phyloP scores from a whole-genome alignment of 2,329 filamentous ascomycete species.

The Claviceps sp. region DNA sequence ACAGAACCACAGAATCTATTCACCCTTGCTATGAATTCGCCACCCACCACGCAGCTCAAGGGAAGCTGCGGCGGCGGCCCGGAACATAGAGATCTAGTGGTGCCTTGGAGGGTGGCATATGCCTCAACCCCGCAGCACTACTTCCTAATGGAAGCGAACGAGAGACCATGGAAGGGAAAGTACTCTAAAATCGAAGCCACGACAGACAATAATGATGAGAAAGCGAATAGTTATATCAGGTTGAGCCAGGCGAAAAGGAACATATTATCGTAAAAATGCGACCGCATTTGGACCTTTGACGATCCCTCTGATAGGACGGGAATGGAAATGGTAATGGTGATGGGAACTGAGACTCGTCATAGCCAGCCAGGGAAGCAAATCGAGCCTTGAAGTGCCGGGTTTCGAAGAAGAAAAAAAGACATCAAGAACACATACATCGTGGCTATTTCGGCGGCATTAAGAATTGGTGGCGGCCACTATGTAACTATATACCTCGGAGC shows the following conservation, averaged over 20 bases:
- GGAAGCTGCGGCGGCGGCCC: conserved; percentile 27
- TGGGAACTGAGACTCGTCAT: too few species aligned
- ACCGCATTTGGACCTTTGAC: neutral
- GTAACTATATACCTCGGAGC: too few species aligned
- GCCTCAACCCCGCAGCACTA: conserved; percentile 26
- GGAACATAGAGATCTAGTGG: conserved; percentile 20
- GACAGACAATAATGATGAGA: conserved; percentile 6
- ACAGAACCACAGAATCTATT: conserved; percentile 68
- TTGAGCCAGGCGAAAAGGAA: conserved; percentile 11
- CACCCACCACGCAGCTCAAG: conserved; percentile 22
- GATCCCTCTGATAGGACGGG: too few species aligned
- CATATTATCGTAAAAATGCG: conserved; percentile 12
- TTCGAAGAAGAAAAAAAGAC: too few species aligned
- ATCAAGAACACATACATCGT: too few species aligned
- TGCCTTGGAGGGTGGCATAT: conserved; percentile 30
- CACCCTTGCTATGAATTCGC: conserved; percentile 51
- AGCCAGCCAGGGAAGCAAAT: too few species aligned
- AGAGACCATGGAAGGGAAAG: conserved; percentile 14
- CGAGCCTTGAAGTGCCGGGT: too few species aligned
- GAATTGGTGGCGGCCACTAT: too few species aligned
- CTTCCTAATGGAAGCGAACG: conserved; percentile 27
- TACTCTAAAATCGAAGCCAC: conserved; percentile 13
- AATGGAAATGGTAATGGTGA: too few species aligned
- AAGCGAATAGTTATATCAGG: conserved; percentile 14
- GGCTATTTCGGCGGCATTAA: too few species aligned